These are phyloP conservation scores for Fomitopsis serialis DNA, from an alignment of 768 basidiomycete genomes.

Conservation along the genomic window DNA sequence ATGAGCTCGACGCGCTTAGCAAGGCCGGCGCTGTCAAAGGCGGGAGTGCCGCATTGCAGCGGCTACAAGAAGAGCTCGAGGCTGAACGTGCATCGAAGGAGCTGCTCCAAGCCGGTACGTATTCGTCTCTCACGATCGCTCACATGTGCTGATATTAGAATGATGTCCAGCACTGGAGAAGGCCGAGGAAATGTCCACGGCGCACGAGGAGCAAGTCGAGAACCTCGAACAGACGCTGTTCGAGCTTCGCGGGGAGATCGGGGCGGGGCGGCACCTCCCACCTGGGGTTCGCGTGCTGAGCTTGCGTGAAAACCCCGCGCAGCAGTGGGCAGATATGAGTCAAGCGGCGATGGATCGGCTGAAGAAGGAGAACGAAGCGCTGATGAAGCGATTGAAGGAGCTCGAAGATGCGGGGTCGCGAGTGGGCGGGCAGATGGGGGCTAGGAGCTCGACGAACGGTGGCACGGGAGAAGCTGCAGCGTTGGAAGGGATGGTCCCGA, in stretches of 20 bases:
- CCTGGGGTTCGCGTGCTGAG: constrained; percentile 65
- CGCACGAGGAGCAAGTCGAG: constrained; percentile 52
- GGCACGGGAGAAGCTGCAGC: constrained; percentile 55
- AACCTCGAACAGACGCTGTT: constrained; percentile 74
- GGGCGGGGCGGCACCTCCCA: constrained; percentile 69
- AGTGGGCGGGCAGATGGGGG: not conserved
- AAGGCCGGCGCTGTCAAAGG: constrained; percentile 23
- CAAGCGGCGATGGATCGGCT: constrained; percentile 71
- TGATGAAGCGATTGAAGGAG: constrained; percentile 61
- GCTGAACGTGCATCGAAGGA: constrained; percentile 28
- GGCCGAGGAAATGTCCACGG: constrained; percentile 28
- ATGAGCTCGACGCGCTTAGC: constrained; percentile 42
- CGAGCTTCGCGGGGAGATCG: constrained; percentile 72
- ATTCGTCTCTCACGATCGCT: not conserved
- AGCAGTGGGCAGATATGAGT: constrained; percentile 73
- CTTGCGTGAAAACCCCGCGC: constrained; percentile 76
- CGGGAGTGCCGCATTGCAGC: constrained; percentile 25
- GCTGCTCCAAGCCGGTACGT: constrained; percentile 19
- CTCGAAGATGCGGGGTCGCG: constrained; percentile 42
- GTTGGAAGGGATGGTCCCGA: constrained; percentile 43
- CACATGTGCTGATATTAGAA: too few relatives aligned
- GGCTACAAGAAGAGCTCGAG: constrained; percentile 35
- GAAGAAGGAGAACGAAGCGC: constrained; percentile 77
- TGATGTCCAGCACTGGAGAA: constrained; percentile 51
- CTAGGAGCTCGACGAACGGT: constrained; percentile 1